Percentiles rank a stretch among this genome's conserved stretches.
These are phyloP conservation scores for Primulina huaijiensis DNA, from an alignment of 257 asterid genomes.

Conservation along the genomic window DNA sequence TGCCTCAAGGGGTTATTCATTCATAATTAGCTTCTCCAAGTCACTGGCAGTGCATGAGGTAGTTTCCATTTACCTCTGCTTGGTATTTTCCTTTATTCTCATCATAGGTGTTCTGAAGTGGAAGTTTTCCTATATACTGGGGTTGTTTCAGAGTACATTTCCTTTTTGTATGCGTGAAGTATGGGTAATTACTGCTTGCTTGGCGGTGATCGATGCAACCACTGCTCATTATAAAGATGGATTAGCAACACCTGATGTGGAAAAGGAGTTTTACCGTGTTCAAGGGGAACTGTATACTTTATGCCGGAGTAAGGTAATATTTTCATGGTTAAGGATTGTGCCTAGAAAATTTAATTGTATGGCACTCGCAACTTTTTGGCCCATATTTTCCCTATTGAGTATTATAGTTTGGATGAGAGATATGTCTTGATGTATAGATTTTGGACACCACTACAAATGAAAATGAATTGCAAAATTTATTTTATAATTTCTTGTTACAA, in stretches of 20 bases:
- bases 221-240: slow-evolving; percentile 73
- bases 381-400: slow-evolving; percentile 14
- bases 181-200: slow-evolving; percentile 93
- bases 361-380: slow-evolving; percentile 10
- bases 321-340: slow-evolving; percentile 12
- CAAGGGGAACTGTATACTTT: slow-evolving; percentile 86
- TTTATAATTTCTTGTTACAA: slow-evolving; percentile 21
- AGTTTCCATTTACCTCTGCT: slow-evolving; percentile 28
- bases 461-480: slow-evolving; percentile 12
- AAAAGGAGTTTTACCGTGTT: slow-evolving; percentile 88
- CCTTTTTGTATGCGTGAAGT: slow-evolving; percentile 99
- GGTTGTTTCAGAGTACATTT: slow-evolving; percentile 54
- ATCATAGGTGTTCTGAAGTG: slow-evolving; percentile 22
- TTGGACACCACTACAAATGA: slow-evolving; percentile 11
- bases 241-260: slow-evolving; percentile 68
- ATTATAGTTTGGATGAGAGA: slow-evolving; percentile 13
- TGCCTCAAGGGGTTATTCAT: slow-evolving; percentile 96
- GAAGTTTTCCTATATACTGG: slow-evolving; percentile 24
- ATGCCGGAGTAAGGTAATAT: slow-evolving; percentile 86
- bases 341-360: slow-evolving; percentile 12
- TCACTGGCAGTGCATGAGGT: slow-evolving; percentile 84
- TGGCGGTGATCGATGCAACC: slow-evolving; percentile 71
- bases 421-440: slow-evolving; percentile 23
- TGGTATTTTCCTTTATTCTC: slow-evolving; percentile 21
- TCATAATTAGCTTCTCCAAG: slow-evolving; percentile 92